Conservation (phyloP, 352 stramenopile genomes). For the Paralagenidium karlingii region DNA sequence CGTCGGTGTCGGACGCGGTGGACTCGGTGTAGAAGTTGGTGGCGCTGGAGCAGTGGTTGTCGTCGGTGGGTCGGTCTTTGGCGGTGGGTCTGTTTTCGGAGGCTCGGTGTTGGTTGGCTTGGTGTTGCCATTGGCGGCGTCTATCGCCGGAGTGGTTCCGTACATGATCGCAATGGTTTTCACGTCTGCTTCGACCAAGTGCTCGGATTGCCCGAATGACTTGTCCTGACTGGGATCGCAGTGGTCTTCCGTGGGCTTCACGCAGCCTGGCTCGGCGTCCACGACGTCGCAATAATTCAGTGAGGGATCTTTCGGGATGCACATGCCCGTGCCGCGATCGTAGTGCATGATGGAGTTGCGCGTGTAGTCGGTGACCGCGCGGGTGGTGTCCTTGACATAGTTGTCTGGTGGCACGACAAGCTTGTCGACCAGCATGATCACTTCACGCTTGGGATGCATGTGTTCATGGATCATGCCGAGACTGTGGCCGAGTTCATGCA, state of each 20-base stretch:
- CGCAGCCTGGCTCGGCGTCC: neutral
- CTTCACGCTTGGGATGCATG: slow-evolving; percentile 5
- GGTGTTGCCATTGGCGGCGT: too few species aligned
- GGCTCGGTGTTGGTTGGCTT: too few species aligned
- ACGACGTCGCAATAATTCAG: slow-evolving; percentile 1
- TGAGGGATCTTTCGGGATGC: slow-evolving; percentile 3
- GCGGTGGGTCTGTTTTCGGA: too few species aligned
- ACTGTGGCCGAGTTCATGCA: slow-evolving; percentile 6
- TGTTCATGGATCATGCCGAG: slow-evolving; percentile 9
- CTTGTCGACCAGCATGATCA: slow-evolving; percentile 7
- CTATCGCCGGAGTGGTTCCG: too few species aligned
- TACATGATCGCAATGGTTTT: slow-evolving; percentile 1
- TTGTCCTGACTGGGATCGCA: neutral
- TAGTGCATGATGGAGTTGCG: slow-evolving; percentile 11
- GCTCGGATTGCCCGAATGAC: neutral
- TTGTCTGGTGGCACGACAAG: slow-evolving; percentile 4
- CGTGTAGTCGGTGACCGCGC: neutral
- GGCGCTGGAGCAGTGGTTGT: too few species aligned
- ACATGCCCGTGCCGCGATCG: slow-evolving; percentile 1
- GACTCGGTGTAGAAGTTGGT: too few species aligned
- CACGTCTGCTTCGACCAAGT: neutral
- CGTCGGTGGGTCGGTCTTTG: too few species aligned
- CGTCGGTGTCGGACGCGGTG: too few species aligned
- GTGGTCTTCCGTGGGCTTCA: neutral
- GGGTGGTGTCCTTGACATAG: slow-evolving; percentile 2